These are phyloP conservation scores for Lanmaoa rubissima DNA, from an alignment of 768 basidiomycete genomes.

Conservation along the genomic window DNA sequence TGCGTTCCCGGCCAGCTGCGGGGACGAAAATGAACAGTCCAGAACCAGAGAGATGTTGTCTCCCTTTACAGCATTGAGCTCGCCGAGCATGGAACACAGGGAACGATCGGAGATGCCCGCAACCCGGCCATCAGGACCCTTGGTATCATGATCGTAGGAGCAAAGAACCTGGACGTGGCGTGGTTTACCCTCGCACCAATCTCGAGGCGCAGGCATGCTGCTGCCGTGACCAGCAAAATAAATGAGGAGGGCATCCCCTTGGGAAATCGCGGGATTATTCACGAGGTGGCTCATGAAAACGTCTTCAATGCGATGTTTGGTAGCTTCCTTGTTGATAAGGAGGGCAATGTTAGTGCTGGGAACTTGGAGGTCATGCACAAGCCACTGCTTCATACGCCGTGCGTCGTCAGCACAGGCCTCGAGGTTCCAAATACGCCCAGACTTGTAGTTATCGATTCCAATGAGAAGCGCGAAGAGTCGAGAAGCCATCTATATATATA, in stretches of 20 bases:
- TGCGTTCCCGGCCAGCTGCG: constrained; percentile 37
- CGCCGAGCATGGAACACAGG: constrained; percentile 56
- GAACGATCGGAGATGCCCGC: constrained; percentile 71
- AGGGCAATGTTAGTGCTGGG: constrained; percentile 56
- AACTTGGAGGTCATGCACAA: constrained; percentile 54
- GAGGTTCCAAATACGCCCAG: constrained; percentile 61
- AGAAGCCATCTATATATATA: constrained; percentile 35
- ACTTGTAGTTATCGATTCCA: constrained; percentile 70
- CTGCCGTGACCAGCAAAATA: constrained; percentile 79
- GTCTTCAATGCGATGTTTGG: constrained; percentile 60
- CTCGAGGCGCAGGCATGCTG: constrained; percentile 50
- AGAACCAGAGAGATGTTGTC: constrained; percentile 69
- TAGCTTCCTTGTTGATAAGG: constrained; percentile 57
- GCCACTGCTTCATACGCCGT: constrained; percentile 54
- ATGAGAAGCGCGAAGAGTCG: constrained; percentile 65
- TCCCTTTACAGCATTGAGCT: constrained; percentile 56
- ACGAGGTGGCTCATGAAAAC: constrained; percentile 59
- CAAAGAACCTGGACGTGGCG: constrained; percentile 57
- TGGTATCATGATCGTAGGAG: constrained; percentile 63
- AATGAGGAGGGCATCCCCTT: constrained; percentile 62
- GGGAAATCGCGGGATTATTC: constrained; percentile 57
- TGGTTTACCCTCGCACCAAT: constrained; percentile 52
- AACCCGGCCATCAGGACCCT: constrained; percentile 42
- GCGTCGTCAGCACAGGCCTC: constrained; percentile 67
- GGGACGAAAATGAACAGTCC: constrained; percentile 59